Base-by-base conservation (phyloP, 2,329 filamentous ascomycete species). In the Rhinocladiella similis region DNA sequence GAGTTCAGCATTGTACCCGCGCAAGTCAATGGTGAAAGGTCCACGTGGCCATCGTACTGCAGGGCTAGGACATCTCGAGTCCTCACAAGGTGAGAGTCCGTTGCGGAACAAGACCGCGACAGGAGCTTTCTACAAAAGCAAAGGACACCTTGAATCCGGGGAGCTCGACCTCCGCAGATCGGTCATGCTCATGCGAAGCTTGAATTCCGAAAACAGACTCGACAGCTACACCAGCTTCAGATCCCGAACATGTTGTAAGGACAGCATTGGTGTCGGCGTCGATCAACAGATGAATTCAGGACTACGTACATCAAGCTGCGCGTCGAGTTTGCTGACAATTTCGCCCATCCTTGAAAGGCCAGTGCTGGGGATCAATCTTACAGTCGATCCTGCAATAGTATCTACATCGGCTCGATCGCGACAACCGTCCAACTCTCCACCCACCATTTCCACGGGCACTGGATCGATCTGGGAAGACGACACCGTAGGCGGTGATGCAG, bases 381-480 rank as follows among this genome's bases (percentile, higher is more conserved):
- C 3, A 2, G 10, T 27, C 18, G 19, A 39, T 3, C 6, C 36
- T 18, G 35, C 16, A 47, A 9, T 33, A 12, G 5, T 13, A 16
- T 3, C 38, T 5, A 18, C n/a, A 12, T 52, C 55, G 14, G 35
- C 35, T 50, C 56, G 29, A 50, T 48, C 16, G 50, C 60, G 13
- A 36, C 51, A 47, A 20, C 33, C 54, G 13, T 54, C 35, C 4
- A 41, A 41, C 14, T 61, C 57, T 6, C 60, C 58, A n/a, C 58
- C 57, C 9, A 29, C 39, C 10, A 36, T 51, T 16, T 56, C 54
- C 5, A 43, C 48, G 12, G 65, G 66, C 47, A 59, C 46, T 16
- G 45, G 73, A 7, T 70, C 69, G 1, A 75, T 76, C 47, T 76
- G 72, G 68, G 73, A 75, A 64, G 73, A 75, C 52, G 64, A 60